Conservation (phyloP, 305 asterid species). For the Fraxinus angustifolia region DNA sequence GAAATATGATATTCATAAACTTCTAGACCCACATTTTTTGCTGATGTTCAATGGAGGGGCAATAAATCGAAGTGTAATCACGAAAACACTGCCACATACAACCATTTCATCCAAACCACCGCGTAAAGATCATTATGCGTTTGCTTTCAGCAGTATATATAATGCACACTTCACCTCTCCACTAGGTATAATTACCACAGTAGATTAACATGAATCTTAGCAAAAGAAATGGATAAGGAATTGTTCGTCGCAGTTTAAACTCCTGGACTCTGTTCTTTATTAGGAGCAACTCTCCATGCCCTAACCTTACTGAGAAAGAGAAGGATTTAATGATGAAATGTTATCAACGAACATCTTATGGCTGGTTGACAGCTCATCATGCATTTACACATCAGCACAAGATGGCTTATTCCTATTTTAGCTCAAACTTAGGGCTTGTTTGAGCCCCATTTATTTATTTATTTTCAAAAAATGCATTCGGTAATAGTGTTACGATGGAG, state of each 20-base stretch:
- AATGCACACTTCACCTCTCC: background rate
- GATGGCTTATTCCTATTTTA: background rate
- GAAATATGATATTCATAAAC: slow-evolving; percentile 2
- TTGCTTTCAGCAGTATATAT: background rate
- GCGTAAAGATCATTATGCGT: slow-evolving; percentile 1
- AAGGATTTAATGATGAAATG: background rate
- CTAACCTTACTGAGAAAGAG: background rate
- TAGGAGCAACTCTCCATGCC: background rate
- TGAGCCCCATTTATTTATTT: no score
- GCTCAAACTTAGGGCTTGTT: background rate
- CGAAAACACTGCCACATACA: background rate
- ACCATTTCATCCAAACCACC: slow-evolving; percentile 10
- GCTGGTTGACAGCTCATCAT: background rate
- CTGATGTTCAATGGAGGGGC: slow-evolving; percentile 1
- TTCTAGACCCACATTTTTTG: background rate
- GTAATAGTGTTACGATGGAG: no score
- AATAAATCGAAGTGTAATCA: background rate
- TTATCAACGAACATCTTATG: background rate
- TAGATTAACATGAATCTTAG: background rate
- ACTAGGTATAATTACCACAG: background rate
- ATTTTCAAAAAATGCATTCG: no score
- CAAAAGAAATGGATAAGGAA: background rate
- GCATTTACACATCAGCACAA: background rate
- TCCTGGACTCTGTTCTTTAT: background rate
- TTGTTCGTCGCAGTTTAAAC: background rate